These are phyloP conservation scores for Kregervanrija pseudodelftensis DNA, from an alignment of 805 yeast genomes.

Conservation along the genomic window DNA sequence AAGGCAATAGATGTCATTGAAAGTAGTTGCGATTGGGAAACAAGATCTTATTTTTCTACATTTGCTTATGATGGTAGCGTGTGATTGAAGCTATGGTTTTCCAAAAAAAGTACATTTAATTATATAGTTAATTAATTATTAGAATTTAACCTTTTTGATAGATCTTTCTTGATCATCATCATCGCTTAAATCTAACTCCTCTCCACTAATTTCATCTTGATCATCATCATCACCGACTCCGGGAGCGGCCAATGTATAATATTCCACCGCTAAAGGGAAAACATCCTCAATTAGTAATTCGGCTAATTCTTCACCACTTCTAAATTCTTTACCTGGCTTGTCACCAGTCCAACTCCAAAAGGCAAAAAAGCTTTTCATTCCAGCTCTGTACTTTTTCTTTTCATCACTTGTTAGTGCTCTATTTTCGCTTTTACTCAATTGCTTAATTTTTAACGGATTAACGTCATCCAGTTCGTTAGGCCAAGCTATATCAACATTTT, in stretches of 20 bases:
- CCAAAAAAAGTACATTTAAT: too few species aligned
- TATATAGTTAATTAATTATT: not conserved
- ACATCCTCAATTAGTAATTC: slow-evolving; percentile 68
- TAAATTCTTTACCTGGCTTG: slow-evolving; percentile 69
- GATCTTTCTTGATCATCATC: slow-evolving; percentile 21
- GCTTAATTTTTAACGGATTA: slow-evolving; percentile 46
- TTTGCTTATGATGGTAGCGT: slow-evolving; percentile 9
- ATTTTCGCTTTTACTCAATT: slow-evolving; percentile 19
- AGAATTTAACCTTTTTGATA: not conserved
- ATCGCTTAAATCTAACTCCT: slow-evolving; percentile 17
- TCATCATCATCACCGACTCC: slow-evolving; percentile 49
- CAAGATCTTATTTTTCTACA: slow-evolving; percentile 14
- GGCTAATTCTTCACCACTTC: slow-evolving; percentile 75
- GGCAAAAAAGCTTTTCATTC: slow-evolving; percentile 80
- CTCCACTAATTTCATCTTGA: slow-evolving; percentile 33
- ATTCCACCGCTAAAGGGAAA: slow-evolving; percentile 78
- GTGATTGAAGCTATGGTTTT: too few species aligned
- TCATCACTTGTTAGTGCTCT: slow-evolving; percentile 40
- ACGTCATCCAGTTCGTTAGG: slow-evolving; percentile 52
- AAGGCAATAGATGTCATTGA: slow-evolving; percentile 34
- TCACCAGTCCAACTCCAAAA: slow-evolving; percentile 84
- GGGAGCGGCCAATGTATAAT: slow-evolving; percentile 70
- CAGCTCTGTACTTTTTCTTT: slow-evolving; percentile 55
- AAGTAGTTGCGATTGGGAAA: slow-evolving; percentile 14
- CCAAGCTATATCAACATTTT: slow-evolving; percentile 56